phyloP scores from a whole-genome alignment of 2,329 filamentous ascomycete species.

The Botryotinia calthae region DNA sequence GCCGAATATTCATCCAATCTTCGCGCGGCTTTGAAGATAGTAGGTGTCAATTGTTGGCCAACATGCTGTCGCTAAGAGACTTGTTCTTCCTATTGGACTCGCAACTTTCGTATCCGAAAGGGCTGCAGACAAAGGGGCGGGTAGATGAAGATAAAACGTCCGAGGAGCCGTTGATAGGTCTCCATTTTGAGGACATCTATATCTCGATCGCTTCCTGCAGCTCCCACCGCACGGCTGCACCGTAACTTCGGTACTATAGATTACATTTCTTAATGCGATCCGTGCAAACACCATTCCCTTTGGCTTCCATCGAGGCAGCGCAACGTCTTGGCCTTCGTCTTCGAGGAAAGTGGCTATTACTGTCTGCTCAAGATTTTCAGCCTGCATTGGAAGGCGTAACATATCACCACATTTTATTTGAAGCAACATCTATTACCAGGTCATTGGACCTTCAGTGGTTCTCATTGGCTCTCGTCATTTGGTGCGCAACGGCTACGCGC shows the following conservation, averaged over 20 bases:
- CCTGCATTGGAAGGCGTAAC: slow-evolving; percentile 4
- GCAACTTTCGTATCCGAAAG: neutral
- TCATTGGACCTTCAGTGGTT: slow-evolving; percentile 20
- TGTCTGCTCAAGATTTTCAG: slow-evolving; percentile 4
- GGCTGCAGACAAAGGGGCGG: neutral
- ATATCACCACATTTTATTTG: slow-evolving; percentile 1
- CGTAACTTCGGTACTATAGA: slow-evolving; percentile 19
- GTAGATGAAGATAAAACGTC: neutral
- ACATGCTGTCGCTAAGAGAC: neutral
- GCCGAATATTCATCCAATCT: slow-evolving; percentile 13
- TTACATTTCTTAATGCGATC: slow-evolving; percentile 12
- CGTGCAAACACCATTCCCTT: neutral
- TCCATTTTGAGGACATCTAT: neutral
- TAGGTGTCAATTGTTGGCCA: neutral
- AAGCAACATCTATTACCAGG: slow-evolving; percentile 26
- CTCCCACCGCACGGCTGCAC: neutral
- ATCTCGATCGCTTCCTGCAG: slow-evolving; percentile 7
- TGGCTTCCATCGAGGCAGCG: slow-evolving; percentile 7
- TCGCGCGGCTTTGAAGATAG: slow-evolving; percentile 1
- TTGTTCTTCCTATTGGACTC: neutral
- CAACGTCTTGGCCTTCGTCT: neutral
- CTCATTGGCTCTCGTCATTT: slow-evolving; percentile 5
- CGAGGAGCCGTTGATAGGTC: slow-evolving; percentile 8
- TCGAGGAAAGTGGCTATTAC: slow-evolving; percentile 3
- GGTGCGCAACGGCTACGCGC: neutral